Conservation (phyloP, 179 eudicot genomes). For the Heliamphora pulchella region DNA sequence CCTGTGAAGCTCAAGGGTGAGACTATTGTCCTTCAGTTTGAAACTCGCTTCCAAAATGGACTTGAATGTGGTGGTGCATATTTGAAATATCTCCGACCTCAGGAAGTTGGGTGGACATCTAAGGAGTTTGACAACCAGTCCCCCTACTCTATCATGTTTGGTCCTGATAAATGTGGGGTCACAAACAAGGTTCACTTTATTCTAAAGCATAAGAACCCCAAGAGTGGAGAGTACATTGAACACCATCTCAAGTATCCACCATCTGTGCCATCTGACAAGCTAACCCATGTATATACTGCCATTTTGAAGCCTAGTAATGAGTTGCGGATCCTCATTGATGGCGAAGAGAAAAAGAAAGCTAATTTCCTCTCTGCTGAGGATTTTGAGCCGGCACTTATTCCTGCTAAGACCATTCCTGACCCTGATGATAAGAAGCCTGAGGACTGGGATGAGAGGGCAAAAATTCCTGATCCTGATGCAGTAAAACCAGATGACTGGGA, state of each 20-base stretch:
- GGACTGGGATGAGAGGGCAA: conserved; percentile 87
- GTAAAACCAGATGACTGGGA: conserved; percentile 94
- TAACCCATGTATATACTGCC: conserved; percentile 78
- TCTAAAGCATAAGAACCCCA: conserved; percentile 83
- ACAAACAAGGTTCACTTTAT: conserved; percentile 94
- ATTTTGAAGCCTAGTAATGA: conserved; percentile 62
- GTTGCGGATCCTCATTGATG: conserved; percentile 60
- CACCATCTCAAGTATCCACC: conserved; percentile 83
- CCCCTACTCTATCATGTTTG: conserved; percentile 88
- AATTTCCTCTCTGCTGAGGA: conserved; percentile 62
- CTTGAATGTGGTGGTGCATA: conserved; percentile 96
- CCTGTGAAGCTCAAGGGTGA: conserved; percentile 56
- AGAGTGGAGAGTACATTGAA: conserved; percentile 66
- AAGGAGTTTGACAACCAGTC: conserved; percentile 80
- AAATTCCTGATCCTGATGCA: conserved; percentile 73
- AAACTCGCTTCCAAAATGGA: conserved; percentile 73
- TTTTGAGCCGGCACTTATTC: conserved; percentile 77
- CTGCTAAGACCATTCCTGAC: conserved; percentile 75
- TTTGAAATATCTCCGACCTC: conserved; percentile 78
- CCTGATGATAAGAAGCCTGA: conserved; percentile 84
- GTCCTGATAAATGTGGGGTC: conserved; percentile 88
- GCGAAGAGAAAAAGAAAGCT: conserved; percentile 80
- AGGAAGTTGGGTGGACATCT: conserved; percentile 68
- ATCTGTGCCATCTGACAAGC: conserved; percentile 75
- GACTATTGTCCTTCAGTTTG: conserved; percentile 68